These are phyloP conservation scores for Tricholoma matsutake DNA, from an alignment of 768 basidiomycete genomes.

Conservation along the genomic window DNA sequence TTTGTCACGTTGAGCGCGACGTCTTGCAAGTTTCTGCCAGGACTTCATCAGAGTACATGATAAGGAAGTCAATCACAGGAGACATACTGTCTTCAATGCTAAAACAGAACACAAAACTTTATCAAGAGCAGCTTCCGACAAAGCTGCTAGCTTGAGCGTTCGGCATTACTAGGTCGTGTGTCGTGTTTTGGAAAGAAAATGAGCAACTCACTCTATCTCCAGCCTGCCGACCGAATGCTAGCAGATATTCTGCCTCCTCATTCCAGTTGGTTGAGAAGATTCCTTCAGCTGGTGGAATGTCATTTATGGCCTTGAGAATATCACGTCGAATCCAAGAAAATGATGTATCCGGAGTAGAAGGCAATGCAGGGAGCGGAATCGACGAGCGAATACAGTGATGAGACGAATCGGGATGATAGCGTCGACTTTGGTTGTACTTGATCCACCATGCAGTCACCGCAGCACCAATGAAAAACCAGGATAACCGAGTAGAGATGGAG, in stretches of 20 bases:
- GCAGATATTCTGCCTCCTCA: slow-evolving; percentile 43
- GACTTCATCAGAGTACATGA: slow-evolving; percentile 20
- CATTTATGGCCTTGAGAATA: slow-evolving; percentile 23
- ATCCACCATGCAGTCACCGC: slow-evolving; percentile 36
- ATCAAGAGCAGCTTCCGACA: slow-evolving; percentile 71
- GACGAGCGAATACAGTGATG: slow-evolving; percentile 30
- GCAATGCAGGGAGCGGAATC: slow-evolving; percentile 10
- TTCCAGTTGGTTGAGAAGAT: background rate
- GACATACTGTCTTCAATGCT: slow-evolving; percentile 55
- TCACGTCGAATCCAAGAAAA: slow-evolving; percentile 16
- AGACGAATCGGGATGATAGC: slow-evolving; percentile 7
- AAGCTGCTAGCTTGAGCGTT: slow-evolving; percentile 48
- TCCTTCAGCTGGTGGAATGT: slow-evolving; percentile 12
- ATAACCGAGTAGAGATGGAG: slow-evolving; percentile 40
- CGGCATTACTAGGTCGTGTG: background rate
- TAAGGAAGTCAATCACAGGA: slow-evolving; percentile 14
- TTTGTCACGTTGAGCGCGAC: slow-evolving; percentile 48
- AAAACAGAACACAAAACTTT: slow-evolving; percentile 54
- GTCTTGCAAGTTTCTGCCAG: slow-evolving; percentile 48
- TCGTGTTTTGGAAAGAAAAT: background rate
- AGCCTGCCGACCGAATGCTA: slow-evolving; percentile 45
- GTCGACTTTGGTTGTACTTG: slow-evolving; percentile 15
- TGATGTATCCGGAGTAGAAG: slow-evolving; percentile 8
- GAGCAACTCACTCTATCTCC: slow-evolving; percentile 42
- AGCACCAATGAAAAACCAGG: slow-evolving; percentile 71